A percentile compares a stretch with the other conserved stretches of the same genome.
phyloP scores from a whole-genome alignment of 2,329 filamentous ascomycete genomes.

The Trematosphaeria pertusa region DNA sequence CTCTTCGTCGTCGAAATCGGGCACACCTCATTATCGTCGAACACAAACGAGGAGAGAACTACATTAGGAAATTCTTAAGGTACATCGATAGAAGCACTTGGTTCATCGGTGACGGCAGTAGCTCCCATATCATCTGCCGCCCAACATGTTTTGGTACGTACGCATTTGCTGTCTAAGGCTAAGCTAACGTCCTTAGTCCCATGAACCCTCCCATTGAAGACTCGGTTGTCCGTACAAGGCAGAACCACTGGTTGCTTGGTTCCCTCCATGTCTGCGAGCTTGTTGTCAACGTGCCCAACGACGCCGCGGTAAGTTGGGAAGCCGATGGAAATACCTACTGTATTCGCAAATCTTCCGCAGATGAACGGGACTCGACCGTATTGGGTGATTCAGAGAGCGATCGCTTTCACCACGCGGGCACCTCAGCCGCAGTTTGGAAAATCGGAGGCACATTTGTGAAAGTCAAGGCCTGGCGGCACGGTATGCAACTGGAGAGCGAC shows the following conservation, averaged over 20 bases:
- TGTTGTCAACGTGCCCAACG: constrained; percentile 1
- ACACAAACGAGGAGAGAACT: too few relatives aligned
- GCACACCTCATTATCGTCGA: too few relatives aligned
- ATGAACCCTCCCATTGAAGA: constrained; percentile 1
- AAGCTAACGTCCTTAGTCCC: neutral
- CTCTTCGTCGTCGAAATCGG: too few relatives aligned
- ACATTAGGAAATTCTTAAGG: too few relatives aligned
- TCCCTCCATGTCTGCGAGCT: constrained; percentile 2
- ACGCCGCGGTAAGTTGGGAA: constrained; percentile 1
- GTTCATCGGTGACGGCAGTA: neutral
- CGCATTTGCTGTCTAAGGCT: neutral
- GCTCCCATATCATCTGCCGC: neutral
- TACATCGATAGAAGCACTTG: neutral
- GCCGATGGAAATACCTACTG: constrained; percentile 5
- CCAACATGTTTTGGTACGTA: constrained; percentile 5
- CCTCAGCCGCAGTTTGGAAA: constrained; percentile 6
- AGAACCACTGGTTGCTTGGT: constrained; percentile 1
- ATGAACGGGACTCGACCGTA: neutral
- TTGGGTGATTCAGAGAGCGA: constrained; percentile 3
- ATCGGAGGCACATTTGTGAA: constrained; percentile 8
- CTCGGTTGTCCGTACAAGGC: neutral
- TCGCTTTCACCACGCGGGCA: constrained; percentile 6
- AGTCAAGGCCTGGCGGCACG: constrained; percentile 6
- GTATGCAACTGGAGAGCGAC: constrained; percentile 9
- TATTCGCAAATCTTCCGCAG: constrained; percentile 3